phyloP scores from a whole-genome alignment of 257 asterid species.

The Solanum piurae region DNA sequence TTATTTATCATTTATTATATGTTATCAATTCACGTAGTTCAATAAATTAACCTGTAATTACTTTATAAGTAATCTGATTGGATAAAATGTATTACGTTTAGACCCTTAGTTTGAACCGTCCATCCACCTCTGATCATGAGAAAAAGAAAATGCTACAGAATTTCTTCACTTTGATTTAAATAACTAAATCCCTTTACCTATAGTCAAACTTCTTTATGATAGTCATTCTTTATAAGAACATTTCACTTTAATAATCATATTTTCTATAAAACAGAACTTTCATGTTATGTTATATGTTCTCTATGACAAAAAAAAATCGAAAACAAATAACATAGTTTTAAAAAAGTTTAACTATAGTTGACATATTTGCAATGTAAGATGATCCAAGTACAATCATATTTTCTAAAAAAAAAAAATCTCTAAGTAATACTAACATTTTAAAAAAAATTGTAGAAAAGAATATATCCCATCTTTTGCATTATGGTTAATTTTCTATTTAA shows the following conservation, averaged over 20 bases:
- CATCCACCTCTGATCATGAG: not conserved
- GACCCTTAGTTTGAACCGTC: not conserved
- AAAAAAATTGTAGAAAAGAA: not conserved
- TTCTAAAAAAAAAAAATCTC: too few relatives aligned
- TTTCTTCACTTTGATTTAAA: not conserved
- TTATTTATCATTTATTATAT: not conserved
- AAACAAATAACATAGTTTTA: not conserved
- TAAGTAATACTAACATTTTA: not conserved
- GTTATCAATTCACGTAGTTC: not conserved
- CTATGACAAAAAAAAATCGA: not conserved
- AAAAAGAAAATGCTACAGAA: not conserved
- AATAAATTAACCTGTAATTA: not conserved
- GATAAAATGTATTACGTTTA: not conserved
- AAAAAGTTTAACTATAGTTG: not conserved
- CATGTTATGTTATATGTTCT: not conserved
- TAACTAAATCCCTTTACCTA: not conserved
- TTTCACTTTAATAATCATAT: not conserved
- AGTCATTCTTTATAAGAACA: not conserved
- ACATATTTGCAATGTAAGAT: too few relatives aligned
- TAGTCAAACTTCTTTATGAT: not conserved
- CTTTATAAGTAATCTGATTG: not conserved
- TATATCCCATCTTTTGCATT: not conserved
- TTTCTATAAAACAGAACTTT: not conserved
- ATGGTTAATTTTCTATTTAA: not conserved
- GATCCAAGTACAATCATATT: too few relatives aligned